phyloP scores from a whole-genome alignment of 139 green algal species.

The Diplosphaera chodatii region DNA sequence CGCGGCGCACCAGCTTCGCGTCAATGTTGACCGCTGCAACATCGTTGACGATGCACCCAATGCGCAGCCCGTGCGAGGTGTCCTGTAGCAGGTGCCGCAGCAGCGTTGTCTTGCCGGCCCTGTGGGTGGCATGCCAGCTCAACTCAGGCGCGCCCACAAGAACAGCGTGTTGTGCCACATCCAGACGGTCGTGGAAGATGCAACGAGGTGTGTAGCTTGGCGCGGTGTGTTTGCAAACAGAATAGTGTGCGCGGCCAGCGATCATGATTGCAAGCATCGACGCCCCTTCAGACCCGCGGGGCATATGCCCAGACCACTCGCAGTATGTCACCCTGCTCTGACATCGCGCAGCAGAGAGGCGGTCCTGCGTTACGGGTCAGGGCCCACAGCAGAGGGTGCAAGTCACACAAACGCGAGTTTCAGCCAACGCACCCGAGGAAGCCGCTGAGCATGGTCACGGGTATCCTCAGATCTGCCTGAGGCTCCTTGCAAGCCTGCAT shows the following conservation, averaged over 20 bases:
- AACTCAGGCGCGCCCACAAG: neutral
- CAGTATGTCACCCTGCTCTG: too few relatives aligned
- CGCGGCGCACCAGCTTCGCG: constrained; percentile 76
- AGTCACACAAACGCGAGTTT: neutral
- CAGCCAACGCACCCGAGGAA: constrained; percentile 65
- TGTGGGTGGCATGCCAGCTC: neutral
- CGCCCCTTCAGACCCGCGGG: too few relatives aligned
- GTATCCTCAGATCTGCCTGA: constrained; percentile 15
- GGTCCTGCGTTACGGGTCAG: neutral
- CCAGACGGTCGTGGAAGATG: too few relatives aligned
- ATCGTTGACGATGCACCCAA: constrained; percentile 94
- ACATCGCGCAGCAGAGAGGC: too few relatives aligned
- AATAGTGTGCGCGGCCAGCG: too few relatives aligned
- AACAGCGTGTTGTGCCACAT: neutral
- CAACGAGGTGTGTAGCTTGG: too few relatives aligned
- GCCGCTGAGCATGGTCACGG: constrained; percentile 74
- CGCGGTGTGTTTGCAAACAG: too few relatives aligned
- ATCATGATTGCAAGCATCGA: too few relatives aligned
- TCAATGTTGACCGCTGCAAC: constrained; percentile 90
- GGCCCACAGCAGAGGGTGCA: neutral
- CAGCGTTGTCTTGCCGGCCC: constrained; percentile 84
- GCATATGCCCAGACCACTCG: too few relatives aligned
- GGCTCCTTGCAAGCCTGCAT: neutral
- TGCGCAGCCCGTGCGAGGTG: constrained; percentile 53
- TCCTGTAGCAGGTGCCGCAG: constrained; percentile 81